Percentiles rank a stretch among this genome's conserved stretches.
Evolutionary conservation across 345 rosid species (phyloP).

Genomic region (Lepidium africanum): DNA sequence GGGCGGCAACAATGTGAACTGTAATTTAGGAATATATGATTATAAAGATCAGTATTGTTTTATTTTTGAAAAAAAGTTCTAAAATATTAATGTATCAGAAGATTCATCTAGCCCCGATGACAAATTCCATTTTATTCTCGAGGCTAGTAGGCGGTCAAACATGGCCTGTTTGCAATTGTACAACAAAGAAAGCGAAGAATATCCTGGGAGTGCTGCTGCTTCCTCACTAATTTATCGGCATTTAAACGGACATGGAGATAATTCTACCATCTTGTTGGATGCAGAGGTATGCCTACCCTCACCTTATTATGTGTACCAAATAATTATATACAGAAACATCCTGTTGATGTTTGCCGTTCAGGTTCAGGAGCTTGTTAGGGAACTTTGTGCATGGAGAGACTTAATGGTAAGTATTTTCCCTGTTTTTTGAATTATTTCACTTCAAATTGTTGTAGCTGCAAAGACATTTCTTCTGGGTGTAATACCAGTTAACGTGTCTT

Average conservation of each 20-base stretch:
- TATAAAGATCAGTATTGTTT: neutral
- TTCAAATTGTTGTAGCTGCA: neutral
- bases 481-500: neutral
- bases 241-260: conserved; percentile 44
- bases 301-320: neutral
- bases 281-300: conserved; percentile 42
- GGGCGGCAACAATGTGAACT: neutral
- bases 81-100: conserved; percentile 52
- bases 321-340: neutral
- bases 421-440: neutral
- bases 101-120: conserved; percentile 57
- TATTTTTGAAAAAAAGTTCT: conserved; percentile 32
- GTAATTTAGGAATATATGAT: neutral
- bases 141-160: conserved; percentile 89
- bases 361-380: conserved; percentile 73
- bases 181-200: conserved; percentile 67
- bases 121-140: conserved; percentile 57
- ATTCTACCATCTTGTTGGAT: conserved; percentile 35
- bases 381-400: conserved; percentile 91
- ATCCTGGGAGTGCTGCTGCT: conserved; percentile 76
- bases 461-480: neutral
- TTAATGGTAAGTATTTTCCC: conserved; percentile 58
- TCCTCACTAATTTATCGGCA: conserved; percentile 68
- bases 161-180: conserved; percentile 70
- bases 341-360: conserved; percentile 9